Evolutionary conservation across 352 stramenopile species (phyloP), one percentile per base, ranked within the genome.

Genomic region (Pythium myriotylum): DNA sequence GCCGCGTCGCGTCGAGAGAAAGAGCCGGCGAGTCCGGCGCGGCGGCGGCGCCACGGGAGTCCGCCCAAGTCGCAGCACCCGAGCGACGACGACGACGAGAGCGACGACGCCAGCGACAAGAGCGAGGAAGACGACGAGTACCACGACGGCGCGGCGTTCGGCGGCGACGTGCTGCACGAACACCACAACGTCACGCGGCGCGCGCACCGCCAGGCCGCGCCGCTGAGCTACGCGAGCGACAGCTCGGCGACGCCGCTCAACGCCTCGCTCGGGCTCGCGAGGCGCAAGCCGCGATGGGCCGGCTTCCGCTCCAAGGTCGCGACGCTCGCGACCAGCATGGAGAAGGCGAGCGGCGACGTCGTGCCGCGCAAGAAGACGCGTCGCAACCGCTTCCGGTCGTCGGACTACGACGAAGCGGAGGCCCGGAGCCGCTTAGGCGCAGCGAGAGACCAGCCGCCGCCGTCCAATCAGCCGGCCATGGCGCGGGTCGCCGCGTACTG

Each of bases 401-500:
- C 40, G 40, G 59, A 51, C 42, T 65, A 27, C 41, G 71, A 84
- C 48, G 72, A 82, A 19, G 72, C 70, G 14, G n/a, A 83, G 19
- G 73, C 67, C 3, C 54, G 41, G 7, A 48, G 26, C 13, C 41
- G 41, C 41, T 5, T 48, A 19, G 22, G 14, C 0, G 16, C 39
- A 17, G 0, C 5, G 39, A 24, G 27, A 7, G 37, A 45, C 6
- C 29, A 13, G 40, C 59, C 23, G 43, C 71, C 70, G 42, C 75
- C 74, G 10, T 78, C 63, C 1, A 67, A 79, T 45, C 55, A 55
- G 1, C 65, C 51, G 22, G n/a, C 70, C 26, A 86, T 78, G 54
- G 65, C 68, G n/a, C 76, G 82, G 42, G 74, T 88, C 13, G 76
- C 78, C 0, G 74, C 79, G 27, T 91, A 91, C 52, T 91, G 81